phyloP scores from a whole-genome alignment of 805 yeast genomes.

The Monosporozyma yasuniensis region DNA sequence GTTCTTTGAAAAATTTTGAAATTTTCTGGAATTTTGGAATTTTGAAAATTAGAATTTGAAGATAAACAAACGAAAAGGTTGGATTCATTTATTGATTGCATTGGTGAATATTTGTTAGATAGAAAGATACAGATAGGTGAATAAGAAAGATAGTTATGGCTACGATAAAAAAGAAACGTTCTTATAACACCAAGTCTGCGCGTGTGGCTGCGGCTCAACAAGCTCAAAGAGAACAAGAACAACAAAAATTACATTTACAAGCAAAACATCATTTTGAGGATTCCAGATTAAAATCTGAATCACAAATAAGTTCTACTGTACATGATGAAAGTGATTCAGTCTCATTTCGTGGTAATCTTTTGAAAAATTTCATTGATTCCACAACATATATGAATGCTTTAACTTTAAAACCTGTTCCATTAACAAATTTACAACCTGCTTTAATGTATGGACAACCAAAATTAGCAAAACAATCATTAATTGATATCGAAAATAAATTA shows the following conservation, averaged over 20 bases:
- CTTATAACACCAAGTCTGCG: constrained; percentile 14
- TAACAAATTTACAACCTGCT: constrained; percentile 17
- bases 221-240: constrained; percentile 11
- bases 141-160: constrained; percentile 16
- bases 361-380: constrained; percentile 19
- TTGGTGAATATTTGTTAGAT: no score
- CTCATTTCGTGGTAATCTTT: constrained; percentile 22
- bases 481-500: constrained; percentile 2
- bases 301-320: constrained; percentile 15
- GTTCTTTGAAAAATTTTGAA: neutral
- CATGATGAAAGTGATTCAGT: constrained; percentile 31
- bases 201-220: constrained; percentile 4
- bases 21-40: neutral
- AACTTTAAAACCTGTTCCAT: constrained; percentile 19
- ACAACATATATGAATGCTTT: constrained; percentile 18
- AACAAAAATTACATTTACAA: constrained; percentile 9
- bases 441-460: neutral
- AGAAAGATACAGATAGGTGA: no score
- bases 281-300: constrained; percentile 23
- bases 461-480: neutral
- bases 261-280: constrained; percentile 15
- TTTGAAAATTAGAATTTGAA: neutral
- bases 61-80: neutral
- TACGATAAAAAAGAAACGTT: constrained; percentile 21
- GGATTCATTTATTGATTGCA: no score